phyloP scores from a whole-genome alignment of 2,329 filamentous ascomycete genomes.

The Aspergillus thermomutatus region DNA sequence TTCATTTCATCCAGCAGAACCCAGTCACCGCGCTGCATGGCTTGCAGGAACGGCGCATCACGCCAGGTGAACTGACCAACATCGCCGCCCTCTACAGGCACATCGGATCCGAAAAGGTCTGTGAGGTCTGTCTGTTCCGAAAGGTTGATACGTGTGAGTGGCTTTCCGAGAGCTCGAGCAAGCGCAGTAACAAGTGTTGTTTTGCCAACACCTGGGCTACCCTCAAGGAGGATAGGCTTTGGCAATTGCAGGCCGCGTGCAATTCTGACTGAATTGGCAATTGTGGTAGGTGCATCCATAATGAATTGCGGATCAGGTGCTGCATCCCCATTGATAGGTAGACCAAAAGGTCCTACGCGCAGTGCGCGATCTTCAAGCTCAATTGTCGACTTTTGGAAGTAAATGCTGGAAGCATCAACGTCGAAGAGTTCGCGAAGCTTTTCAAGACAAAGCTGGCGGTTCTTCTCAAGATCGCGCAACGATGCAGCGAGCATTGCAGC shows the following conservation, averaged over 20 bases:
- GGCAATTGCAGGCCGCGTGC: slow-evolving; percentile 81
- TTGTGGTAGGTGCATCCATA: slow-evolving; percentile 85
- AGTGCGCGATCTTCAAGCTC: slow-evolving; percentile 53
- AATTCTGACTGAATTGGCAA: slow-evolving; percentile 84
- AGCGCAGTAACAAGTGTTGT: slow-evolving; percentile 88
- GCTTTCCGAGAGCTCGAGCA: slow-evolving; percentile 72
- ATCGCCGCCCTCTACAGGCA: slow-evolving; percentile 87
- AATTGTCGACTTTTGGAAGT: slow-evolving; percentile 62
- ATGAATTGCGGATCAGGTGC: slow-evolving; percentile 63
- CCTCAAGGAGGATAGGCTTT: slow-evolving; percentile 91
- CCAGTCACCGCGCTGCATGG: slow-evolving; percentile 97
- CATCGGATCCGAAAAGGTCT: slow-evolving; percentile 95
- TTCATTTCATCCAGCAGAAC: slow-evolving; percentile 99
- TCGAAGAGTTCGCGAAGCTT: slow-evolving; percentile 67
- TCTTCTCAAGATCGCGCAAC: slow-evolving; percentile 64
- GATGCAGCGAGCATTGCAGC: slow-evolving; percentile 78
- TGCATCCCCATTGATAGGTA: slow-evolving; percentile 53
- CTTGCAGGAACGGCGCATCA: slow-evolving; percentile 89
- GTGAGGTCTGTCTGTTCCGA: slow-evolving; percentile 98
- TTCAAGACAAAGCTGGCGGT: slow-evolving; percentile 69
- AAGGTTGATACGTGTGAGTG: slow-evolving; percentile 89
- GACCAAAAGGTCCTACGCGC: slow-evolving; percentile 70
- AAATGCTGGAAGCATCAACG: slow-evolving; percentile 61
- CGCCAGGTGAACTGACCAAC: slow-evolving; percentile 92
- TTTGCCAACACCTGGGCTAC: slow-evolving; percentile 97